phyloP scores from a whole-genome alignment of 192 early-diverging fungal species.

The Umbelopsis sp. region DNA sequence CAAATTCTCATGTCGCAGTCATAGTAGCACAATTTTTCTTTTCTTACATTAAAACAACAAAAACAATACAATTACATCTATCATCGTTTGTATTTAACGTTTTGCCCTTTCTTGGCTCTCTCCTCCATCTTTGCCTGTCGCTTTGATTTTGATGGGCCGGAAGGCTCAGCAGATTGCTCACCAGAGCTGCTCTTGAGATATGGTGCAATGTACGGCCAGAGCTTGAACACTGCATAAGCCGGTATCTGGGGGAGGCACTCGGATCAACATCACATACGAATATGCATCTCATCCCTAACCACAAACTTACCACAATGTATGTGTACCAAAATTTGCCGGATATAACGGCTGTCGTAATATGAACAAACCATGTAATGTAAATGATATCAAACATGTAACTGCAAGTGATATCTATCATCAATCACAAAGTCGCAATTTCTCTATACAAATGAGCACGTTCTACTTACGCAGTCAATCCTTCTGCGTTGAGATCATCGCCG shows the following conservation, averaged over 20 bases:
- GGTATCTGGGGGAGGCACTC: slow-evolving; percentile 45
- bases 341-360: slow-evolving; percentile 61
- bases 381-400: slow-evolving; percentile 87
- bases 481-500: slow-evolving; percentile 57
- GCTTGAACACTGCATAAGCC: slow-evolving; percentile 59
- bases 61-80: neutral
- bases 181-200: slow-evolving; percentile 5
- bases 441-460: slow-evolving; percentile 8
- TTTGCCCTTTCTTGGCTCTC: slow-evolving; percentile 46
- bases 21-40: neutral
- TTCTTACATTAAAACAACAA: neutral
- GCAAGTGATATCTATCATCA: slow-evolving; percentile 35
- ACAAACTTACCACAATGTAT: slow-evolving; percentile 45
- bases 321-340: slow-evolving; percentile 59
- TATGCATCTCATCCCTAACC: neutral
- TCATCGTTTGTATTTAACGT: slow-evolving; percentile 47
- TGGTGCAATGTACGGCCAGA: slow-evolving; percentile 20
- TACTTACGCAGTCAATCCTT: slow-evolving; percentile 56
- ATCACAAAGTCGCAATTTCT: neutral
- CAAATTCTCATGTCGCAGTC: slow-evolving; percentile 24
- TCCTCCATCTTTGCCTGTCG: slow-evolving; percentile 57
- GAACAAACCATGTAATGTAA: slow-evolving; percentile 82
- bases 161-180: slow-evolving; percentile 5
- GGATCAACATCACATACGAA: neutral
- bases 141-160: slow-evolving; percentile 48